These are phyloP conservation scores for Trametes polyzona DNA, from an alignment of 1,284 basidiomycete genomes.

Conservation along the genomic window DNA sequence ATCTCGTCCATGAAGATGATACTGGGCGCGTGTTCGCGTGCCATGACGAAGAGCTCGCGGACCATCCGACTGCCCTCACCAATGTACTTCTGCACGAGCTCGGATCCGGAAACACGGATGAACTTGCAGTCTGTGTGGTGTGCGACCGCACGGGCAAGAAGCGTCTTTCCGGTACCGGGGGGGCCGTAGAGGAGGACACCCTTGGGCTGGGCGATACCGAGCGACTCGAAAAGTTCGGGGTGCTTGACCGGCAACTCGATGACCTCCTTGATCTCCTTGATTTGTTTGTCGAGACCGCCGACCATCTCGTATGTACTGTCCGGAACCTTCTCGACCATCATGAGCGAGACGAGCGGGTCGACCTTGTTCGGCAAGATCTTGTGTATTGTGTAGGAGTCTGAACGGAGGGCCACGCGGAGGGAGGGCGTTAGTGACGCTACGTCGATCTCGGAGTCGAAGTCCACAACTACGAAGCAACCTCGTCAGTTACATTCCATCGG, in stretches of 20 bases:
- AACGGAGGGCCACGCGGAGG: slow-evolving; percentile 93
- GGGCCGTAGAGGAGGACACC: slow-evolving; percentile 96
- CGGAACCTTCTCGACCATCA: slow-evolving; percentile 99
- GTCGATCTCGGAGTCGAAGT: slow-evolving; percentile 90
- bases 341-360: slow-evolving; percentile 92
- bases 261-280: slow-evolving; percentile 99
- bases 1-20: slow-evolving; percentile 99
- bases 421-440: slow-evolving; percentile 82
- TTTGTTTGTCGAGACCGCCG: slow-evolving; percentile 97
- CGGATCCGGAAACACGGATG: slow-evolving; percentile 94
- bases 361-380: slow-evolving; percentile 96
- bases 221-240: slow-evolving; percentile 94
- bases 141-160: slow-evolving; percentile 92
- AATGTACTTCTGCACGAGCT: slow-evolving; percentile 98
- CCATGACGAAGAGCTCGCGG: slow-evolving; percentile 98
- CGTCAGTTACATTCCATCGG: not conserved
- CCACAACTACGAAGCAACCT: slow-evolving; percentile 74
- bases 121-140: slow-evolving; percentile 99
- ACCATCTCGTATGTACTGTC: slow-evolving; percentile 99
- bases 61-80: slow-evolving; percentile 98
- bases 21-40: slow-evolving; percentile 96
- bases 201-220: slow-evolving; percentile 98
- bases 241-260: slow-evolving; percentile 99
- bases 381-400: slow-evolving; percentile 94
- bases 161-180: slow-evolving; percentile 96